A percentile compares a stretch with the other conserved stretches of the same genome.
These are phyloP conservation scores for Saccharomycopsis schoenii DNA, from an alignment of 805 yeast species.

Conservation along the genomic window DNA sequence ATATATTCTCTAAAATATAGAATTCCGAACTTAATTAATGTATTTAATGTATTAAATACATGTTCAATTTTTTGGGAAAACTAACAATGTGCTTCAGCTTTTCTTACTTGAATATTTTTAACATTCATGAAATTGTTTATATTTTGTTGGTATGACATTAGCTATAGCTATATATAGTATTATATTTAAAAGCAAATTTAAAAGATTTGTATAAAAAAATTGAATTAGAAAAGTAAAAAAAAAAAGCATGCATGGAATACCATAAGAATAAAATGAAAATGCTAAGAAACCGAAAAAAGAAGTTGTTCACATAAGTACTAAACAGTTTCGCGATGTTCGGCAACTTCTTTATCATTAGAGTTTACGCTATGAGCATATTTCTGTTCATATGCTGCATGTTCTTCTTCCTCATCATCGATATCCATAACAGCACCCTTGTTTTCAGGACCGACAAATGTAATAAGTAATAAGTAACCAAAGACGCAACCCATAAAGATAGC, in stretches of 20 bases:
- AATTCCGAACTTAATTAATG: no score
- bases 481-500: constrained; percentile 60
- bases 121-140: neutral
- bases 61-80: no score
- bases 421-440: constrained; percentile 19
- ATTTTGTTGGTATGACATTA: neutral
- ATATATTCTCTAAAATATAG: no score
- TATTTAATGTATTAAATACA: no score
- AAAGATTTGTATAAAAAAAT: neutral
- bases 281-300: neutral
- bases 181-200: neutral
- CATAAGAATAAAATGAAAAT: neutral
- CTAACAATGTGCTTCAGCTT: no score
- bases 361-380: neutral
- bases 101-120: neutral
- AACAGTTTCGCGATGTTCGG: neutral
- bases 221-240: neutral
- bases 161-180: neutral
- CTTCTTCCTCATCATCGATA: constrained; percentile 7
- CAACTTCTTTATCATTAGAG: neutral
- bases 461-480: constrained; percentile 39
- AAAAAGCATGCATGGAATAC: neutral
- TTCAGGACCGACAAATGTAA: constrained; percentile 51
- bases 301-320: neutral
- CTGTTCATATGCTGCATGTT: constrained; percentile 9